A percentile compares a stretch with the other conserved stretches of the same genome.
phyloP scores from a whole-genome alignment of 1,139 yeast species.

The Torulaspora globosa region DNA sequence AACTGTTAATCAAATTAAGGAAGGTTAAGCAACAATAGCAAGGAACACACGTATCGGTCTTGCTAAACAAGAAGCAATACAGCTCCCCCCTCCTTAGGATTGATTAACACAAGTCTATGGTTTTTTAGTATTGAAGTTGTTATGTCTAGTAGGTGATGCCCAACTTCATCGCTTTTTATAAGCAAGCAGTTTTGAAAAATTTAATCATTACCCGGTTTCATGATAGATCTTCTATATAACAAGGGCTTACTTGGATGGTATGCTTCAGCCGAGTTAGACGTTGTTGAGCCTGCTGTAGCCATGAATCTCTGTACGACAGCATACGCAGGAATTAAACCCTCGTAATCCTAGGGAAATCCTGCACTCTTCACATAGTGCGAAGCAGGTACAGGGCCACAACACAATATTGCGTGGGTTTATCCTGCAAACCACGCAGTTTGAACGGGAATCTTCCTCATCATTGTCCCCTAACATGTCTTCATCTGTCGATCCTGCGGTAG shows the following conservation, averaged over 20 bases:
- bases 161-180: constrained; percentile 1
- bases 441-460: constrained; percentile 25
- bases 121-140: too few relatives aligned
- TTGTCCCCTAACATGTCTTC: constrained; percentile 21
- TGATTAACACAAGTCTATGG: constrained; percentile 50
- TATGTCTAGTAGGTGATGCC: too few relatives aligned
- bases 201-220: constrained; percentile 9
- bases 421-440: constrained; percentile 76
- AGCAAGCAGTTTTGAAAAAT: neutral
- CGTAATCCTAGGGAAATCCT: constrained; percentile 69
- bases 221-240: neutral
- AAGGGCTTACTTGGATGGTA: neutral
- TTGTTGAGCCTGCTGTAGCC: constrained; percentile 46
- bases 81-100: constrained; percentile 27
- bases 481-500: constrained; percentile 10
- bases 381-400: constrained; percentile 91
- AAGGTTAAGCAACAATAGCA: constrained; percentile 37
- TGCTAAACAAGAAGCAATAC: constrained; percentile 22
- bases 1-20: constrained; percentile 46
- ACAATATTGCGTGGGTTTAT: constrained; percentile 68
- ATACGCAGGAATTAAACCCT: constrained; percentile 76
- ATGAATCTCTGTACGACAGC: constrained; percentile 73
- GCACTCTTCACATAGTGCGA: constrained; percentile 83
- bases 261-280: constrained; percentile 18
- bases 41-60: constrained; percentile 29